These are phyloP conservation scores for Ogataea minuta DNA, from an alignment of 805 yeast genomes.

Conservation along the genomic window DNA sequence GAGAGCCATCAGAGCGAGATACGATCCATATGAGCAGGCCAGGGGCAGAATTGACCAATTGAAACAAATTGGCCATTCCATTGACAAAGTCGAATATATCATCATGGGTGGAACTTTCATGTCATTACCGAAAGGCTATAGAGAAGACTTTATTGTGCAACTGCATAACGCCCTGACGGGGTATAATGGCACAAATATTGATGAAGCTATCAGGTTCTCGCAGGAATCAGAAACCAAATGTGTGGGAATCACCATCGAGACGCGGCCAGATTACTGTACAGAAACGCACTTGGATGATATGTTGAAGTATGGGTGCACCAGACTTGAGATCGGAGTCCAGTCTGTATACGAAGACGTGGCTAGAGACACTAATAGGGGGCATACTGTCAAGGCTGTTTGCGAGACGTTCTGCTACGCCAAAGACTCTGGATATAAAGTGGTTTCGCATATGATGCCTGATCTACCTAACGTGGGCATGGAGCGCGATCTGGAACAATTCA, in stretches of 20 bases:
- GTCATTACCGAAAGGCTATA: slow-evolving; percentile 86
- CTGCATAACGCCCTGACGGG: slow-evolving; percentile 95
- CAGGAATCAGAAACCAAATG: slow-evolving; percentile 95
- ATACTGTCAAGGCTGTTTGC: slow-evolving; percentile 93
- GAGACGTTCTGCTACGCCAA: slow-evolving; percentile 95
- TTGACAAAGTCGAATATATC: slow-evolving; percentile 96
- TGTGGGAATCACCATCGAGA: slow-evolving; percentile 97
- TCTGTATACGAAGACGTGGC: slow-evolving; percentile 98
- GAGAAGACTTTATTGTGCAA: slow-evolving; percentile 86
- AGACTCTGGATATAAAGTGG: slow-evolving; percentile 97
- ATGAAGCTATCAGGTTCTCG: slow-evolving; percentile 86
- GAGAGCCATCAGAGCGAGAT: slow-evolving; percentile 98
- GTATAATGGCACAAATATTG: slow-evolving; percentile 78
- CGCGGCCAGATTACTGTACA: slow-evolving; percentile 98
- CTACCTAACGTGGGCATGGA: slow-evolving; percentile 98
- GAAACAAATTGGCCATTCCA: slow-evolving; percentile 91
- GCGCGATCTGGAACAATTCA: slow-evolving; percentile 92
- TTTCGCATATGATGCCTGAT: slow-evolving; percentile 99
- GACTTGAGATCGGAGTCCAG: slow-evolving; percentile 96
- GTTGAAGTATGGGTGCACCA: slow-evolving; percentile 94
- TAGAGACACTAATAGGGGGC: slow-evolving; percentile 96
- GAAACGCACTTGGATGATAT: slow-evolving; percentile 93
- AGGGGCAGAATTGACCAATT: slow-evolving; percentile 96
- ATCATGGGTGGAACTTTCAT: slow-evolving; percentile 99
- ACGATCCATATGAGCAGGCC: slow-evolving; percentile 98